Base-by-base conservation (phyloP, 306 rosid species). In the Luffa aegyptiaca region DNA sequence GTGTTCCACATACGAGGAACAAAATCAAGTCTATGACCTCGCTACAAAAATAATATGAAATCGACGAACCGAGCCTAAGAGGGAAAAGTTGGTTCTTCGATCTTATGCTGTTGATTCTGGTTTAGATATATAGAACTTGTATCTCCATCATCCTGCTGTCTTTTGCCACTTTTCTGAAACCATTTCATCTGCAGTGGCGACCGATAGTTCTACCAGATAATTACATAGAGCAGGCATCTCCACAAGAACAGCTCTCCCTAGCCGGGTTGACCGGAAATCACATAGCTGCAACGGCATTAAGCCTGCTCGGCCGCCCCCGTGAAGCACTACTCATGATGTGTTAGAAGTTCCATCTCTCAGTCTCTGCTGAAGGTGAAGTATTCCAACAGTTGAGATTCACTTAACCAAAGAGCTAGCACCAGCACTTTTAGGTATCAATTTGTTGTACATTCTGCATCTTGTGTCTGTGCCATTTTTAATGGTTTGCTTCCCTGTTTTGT, bases 261-360 rank as follows among this genome's bases (percentile, higher is more conserved):
- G 95, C 97, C 0, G 98, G 97, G 70, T 61, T 94, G 86, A 91
- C 90, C 0, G 98, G 97, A 71, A 90, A 92, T 82, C 97, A 89
- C 85, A 92, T 94, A 42, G 97, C 98, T 69, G 97, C 98, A 8
- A 88, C 97, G 0, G 89, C 97, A 18, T 81, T 94, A 81, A 92
- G 90, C 86, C 83, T 94, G 83, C 89, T 94, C 1, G 98, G 98
- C 52, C 98, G 92, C 31, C 88, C 86, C 58, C 97, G 98, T 4
- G 98, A 94, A 83, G 98, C 98, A 74, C 91, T 94, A 36, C 92
- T 44, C 21, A 91, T 94, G 63, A 91, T 87, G 90, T 84, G 90
- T 80, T 86, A 79, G 8, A 17, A 17, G 49, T 17, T 46, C 17
- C 0, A 81, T 79, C 58, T 72, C 58, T 48, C 42, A 20, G 33